Percentiles rank a stretch among this genome's conserved stretches.
These are phyloP conservation scores for Porcisia hertigi DNA, from an alignment of 208 protist species.

Conservation along the genomic window DNA sequence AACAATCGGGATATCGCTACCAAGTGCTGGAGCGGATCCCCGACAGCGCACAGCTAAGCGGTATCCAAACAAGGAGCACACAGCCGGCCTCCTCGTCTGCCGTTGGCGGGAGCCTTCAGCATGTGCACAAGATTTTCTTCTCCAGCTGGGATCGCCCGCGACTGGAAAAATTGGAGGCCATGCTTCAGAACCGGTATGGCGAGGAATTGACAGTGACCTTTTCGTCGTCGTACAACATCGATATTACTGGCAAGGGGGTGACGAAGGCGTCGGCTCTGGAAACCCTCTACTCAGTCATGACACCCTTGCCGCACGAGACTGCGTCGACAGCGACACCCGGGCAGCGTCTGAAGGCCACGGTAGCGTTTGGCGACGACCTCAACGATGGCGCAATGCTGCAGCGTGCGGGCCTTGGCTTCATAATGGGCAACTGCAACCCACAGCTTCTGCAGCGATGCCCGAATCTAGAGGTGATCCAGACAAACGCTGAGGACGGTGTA, in stretches of 20 bases:
- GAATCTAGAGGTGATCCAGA: slow-evolving; percentile 59
- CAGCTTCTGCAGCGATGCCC: slow-evolving; percentile 51
- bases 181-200: slow-evolving; percentile 37
- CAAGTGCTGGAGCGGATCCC: slow-evolving; percentile 36
- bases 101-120: slow-evolving; percentile 14
- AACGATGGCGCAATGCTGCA: slow-evolving; percentile 71
- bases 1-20: slow-evolving; percentile 49
- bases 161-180: slow-evolving; percentile 28
- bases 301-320: slow-evolving; percentile 31
- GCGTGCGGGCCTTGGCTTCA: slow-evolving; percentile 50
- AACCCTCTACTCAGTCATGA: slow-evolving; percentile 33
- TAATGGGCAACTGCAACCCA: slow-evolving; percentile 66
- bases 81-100: neutral
- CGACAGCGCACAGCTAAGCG: neutral
- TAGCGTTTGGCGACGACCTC: slow-evolving; percentile 70
- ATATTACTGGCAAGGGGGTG: slow-evolving; percentile 30
- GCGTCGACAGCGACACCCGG: slow-evolving; percentile 8
- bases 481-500: slow-evolving; percentile 60
- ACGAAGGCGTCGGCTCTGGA: slow-evolving; percentile 32
- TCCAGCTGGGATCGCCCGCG: slow-evolving; percentile 47
- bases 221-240: slow-evolving; percentile 35
- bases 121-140: slow-evolving; percentile 62
- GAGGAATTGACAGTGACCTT: slow-evolving; percentile 35
- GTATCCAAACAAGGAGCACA: slow-evolving; percentile 17
- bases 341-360: slow-evolving; percentile 40